Percentiles rank a stretch among this genome's conserved stretches.
Conservation (phyloP, 148 eudicot species). For the Agrostemma githago region DNA sequence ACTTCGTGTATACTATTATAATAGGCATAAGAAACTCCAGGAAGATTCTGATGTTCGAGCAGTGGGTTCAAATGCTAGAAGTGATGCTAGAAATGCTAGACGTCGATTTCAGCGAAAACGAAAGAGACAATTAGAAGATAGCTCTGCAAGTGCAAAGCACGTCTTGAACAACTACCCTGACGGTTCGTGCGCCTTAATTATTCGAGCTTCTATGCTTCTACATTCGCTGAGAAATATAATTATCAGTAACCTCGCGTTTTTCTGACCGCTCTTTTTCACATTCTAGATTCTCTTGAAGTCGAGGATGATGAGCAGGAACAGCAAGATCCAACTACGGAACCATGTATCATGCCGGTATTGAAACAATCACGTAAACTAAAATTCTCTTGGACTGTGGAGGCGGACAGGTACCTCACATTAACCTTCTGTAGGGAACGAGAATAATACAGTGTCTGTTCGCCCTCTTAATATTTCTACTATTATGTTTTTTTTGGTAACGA, state of each 20-base stretch:
- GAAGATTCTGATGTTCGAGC: slow-evolving; percentile 34
- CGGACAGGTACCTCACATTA: slow-evolving; percentile 62
- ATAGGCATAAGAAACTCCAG: slow-evolving; percentile 47
- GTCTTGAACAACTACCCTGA: slow-evolving; percentile 17
- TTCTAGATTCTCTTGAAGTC: slow-evolving; percentile 30
- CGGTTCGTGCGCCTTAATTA: slow-evolving; percentile 22
- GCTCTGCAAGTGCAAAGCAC: slow-evolving; percentile 33
- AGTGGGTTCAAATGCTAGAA: slow-evolving; percentile 30
- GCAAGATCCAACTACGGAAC: slow-evolving; percentile 34
- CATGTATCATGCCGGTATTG: slow-evolving; percentile 47
- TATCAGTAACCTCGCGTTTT: slow-evolving; percentile 21
- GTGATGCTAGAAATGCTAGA: slow-evolving; percentile 26
- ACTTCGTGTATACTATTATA: slow-evolving; percentile 84
- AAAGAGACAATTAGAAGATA: slow-evolving; percentile 37
- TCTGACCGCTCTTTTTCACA: slow-evolving; percentile 13
- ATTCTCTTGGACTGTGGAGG: slow-evolving; percentile 73
- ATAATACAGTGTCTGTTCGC: neutral
- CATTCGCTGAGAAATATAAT: neutral
- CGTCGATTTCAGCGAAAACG: slow-evolving; percentile 45
- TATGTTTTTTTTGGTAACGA: too few relatives aligned
- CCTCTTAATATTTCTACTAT: too few relatives aligned
- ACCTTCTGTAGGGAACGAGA: neutral
- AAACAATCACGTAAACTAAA: slow-evolving; percentile 42
- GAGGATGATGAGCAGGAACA: slow-evolving; percentile 31
- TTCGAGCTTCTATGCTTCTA: neutral